Conservation (phyloP, 805 yeast genomes). For the Schizosaccharomyces lindneri region DNA sequence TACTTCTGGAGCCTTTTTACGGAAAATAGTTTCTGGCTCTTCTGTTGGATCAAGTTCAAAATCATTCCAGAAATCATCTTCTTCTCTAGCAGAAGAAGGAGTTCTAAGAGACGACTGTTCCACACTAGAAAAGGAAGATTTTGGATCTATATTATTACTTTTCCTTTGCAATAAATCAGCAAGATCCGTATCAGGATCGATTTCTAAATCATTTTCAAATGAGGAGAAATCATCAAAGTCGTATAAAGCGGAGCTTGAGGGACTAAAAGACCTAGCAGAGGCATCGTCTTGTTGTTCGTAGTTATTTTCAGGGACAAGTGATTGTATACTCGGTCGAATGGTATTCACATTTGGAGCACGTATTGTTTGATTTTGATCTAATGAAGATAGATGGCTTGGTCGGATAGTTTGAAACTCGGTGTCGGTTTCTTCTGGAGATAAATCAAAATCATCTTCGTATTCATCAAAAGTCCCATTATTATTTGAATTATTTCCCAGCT, state of each 20-base stretch:
- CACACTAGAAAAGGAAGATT: not conserved
- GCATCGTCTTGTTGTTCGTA: not conserved
- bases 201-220: not conserved
- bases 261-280: not conserved
- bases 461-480: too few relatives aligned
- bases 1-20: not conserved
- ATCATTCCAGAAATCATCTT: not conserved
- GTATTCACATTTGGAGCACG: too few relatives aligned
- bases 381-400: too few relatives aligned
- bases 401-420: too few relatives aligned
- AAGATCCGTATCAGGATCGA: not conserved
- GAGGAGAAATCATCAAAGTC: not conserved
- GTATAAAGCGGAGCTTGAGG: not conserved
- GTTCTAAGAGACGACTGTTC: not conserved
- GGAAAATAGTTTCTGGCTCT: not conserved
- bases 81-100: not conserved
- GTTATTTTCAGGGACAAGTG: too few relatives aligned
- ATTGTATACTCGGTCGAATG: too few relatives aligned
- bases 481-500: not conserved
- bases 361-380: too few relatives aligned
- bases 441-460: too few relatives aligned
- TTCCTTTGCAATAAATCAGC: not conserved
- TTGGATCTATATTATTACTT: not conserved
- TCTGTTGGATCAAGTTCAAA: not conserved
- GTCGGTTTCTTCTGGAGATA: too few relatives aligned